A percentile compares a stretch with the other conserved stretches of the same genome.
phyloP scores from a whole-genome alignment of 2,329 filamentous ascomycete genomes.

The Claviceps sp. region DNA sequence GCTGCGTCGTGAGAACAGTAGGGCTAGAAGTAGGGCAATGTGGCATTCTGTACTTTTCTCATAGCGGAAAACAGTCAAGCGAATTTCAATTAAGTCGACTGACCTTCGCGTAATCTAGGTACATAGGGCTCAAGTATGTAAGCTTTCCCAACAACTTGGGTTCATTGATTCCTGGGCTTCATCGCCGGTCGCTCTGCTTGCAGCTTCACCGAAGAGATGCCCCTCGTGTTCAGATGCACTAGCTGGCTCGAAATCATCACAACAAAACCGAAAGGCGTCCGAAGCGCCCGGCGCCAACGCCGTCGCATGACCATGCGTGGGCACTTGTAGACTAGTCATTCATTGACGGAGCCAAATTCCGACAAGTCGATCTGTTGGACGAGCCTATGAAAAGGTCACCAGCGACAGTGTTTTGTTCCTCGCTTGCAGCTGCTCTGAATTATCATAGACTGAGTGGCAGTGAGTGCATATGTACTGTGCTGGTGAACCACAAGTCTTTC shows the following conservation, averaged over 20 bases:
- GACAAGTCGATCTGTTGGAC: background rate
- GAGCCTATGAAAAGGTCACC: background rate
- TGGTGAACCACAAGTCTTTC: background rate
- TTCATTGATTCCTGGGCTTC: background rate
- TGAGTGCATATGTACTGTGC: background rate
- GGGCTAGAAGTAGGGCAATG: too few species aligned
- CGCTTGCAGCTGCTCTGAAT: background rate
- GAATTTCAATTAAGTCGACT: too few species aligned
- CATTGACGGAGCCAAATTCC: background rate
- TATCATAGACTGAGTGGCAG: background rate
- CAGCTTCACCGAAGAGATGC: background rate
- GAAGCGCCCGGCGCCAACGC: background rate
- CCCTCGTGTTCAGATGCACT: background rate
- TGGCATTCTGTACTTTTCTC: too few species aligned
- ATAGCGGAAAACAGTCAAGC: too few species aligned
- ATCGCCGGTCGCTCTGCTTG: background rate
- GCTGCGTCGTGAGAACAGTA: too few species aligned
- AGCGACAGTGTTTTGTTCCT: background rate
- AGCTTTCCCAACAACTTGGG: background rate
- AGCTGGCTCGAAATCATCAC: background rate
- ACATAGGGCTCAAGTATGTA: too few species aligned
- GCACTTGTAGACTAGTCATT: background rate
- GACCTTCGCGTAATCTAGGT: too few species aligned
- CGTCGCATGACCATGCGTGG: background rate
- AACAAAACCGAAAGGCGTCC: background rate